A percentile compares a stretch with the other conserved stretches of the same genome.
Evolutionary conservation across 1,284 basidiomycete genomes (phyloP).

Genomic region (Takashimella koratensis): DNA sequence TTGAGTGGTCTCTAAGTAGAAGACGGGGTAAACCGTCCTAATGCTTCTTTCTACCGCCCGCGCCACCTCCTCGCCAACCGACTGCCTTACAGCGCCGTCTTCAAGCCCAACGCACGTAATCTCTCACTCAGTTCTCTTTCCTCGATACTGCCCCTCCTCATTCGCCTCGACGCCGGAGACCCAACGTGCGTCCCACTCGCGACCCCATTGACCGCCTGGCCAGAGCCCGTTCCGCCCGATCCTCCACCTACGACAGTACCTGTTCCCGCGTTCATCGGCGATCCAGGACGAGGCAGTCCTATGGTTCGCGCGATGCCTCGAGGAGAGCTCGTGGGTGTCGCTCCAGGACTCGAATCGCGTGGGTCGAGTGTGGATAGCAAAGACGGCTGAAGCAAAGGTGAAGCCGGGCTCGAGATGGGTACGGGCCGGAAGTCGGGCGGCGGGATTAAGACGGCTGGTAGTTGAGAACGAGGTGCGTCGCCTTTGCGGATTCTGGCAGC

Average conservation of each 20-base stretch:
- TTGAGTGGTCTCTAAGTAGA: too few species aligned
- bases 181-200: neutral
- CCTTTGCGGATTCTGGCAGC: neutral
- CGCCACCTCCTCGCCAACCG: too few species aligned
- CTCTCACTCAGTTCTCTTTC: neutral
- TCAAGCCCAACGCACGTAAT: neutral
- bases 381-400: slow-evolving; percentile 28
- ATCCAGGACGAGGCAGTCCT: neutral
- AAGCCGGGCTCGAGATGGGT: slow-evolving; percentile 46
- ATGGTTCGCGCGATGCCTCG: neutral
- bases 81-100: neutral
- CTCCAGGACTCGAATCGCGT: neutral
- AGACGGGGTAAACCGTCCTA: too few species aligned
- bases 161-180: neutral
- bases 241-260: neutral
- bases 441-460: neutral
- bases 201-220: neutral
- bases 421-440: slow-evolving; percentile 9
- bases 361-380: neutral
- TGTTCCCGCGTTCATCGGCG: neutral
- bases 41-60: too few species aligned
- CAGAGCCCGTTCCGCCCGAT: neutral
- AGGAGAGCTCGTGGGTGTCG: neutral
- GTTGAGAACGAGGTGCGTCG: too few species aligned
- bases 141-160: neutral